These are phyloP conservation scores for Mucor sp. DNA, from an alignment of 371 early-diverging fungal genomes.

Conservation along the genomic window DNA sequence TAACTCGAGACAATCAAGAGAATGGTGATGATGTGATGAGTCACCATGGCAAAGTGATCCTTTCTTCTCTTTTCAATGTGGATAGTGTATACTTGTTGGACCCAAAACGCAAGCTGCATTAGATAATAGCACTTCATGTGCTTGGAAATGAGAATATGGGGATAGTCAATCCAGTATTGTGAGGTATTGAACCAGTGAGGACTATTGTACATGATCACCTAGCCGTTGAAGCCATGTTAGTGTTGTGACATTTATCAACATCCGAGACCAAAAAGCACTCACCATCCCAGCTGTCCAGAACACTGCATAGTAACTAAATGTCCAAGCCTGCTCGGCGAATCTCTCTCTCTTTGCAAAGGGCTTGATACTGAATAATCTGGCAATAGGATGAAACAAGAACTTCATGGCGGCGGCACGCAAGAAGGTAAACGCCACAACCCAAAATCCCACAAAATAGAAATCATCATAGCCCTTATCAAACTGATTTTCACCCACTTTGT, in stretches of 20 bases:
- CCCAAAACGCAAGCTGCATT: slow-evolving; percentile 80
- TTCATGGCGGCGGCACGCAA: slow-evolving; percentile 65
- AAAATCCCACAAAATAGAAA: slow-evolving; percentile 61
- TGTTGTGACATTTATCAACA: background rate
- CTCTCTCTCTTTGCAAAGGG: slow-evolving; percentile 59
- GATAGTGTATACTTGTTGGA: slow-evolving; percentile 73
- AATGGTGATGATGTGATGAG: slow-evolving; percentile 84
- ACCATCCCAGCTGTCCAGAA: slow-evolving; percentile 70
- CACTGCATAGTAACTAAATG: slow-evolving; percentile 53
- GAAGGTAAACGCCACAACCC: slow-evolving; percentile 73
- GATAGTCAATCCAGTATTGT: slow-evolving; percentile 73
- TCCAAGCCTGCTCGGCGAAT: slow-evolving; percentile 69
- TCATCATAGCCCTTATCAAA: slow-evolving; percentile 59
- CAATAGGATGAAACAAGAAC: slow-evolving; percentile 60
- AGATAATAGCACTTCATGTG: slow-evolving; percentile 80
- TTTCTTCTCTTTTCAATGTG: slow-evolving; percentile 79
- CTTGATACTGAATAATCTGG: slow-evolving; percentile 49
- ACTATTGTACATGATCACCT: slow-evolving; percentile 62
- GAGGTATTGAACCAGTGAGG: slow-evolving; percentile 73
- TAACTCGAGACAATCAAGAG: slow-evolving; percentile 71
- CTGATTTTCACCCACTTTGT: slow-evolving; percentile 11
- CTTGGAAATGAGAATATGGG: slow-evolving; percentile 54
- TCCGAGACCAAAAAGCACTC: slow-evolving; percentile 12
- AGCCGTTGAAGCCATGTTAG: background rate
- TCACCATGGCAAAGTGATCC: slow-evolving; percentile 76